Evolutionary conservation across 768 basidiomycete genomes (phyloP).

Genomic region (Tephrocybe sp.): DNA sequence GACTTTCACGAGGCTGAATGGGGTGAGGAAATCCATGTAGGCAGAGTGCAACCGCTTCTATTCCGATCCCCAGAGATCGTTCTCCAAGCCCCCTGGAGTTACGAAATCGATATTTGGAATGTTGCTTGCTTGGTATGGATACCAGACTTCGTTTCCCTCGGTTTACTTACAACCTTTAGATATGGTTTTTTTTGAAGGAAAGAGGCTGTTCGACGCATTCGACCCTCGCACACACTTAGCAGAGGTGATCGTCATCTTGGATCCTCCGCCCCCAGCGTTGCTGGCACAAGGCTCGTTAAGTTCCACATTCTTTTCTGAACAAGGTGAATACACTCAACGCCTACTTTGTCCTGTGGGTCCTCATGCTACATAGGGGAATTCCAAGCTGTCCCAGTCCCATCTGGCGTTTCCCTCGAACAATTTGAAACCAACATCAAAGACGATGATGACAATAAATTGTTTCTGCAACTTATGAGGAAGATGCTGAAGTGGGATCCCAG

Average conservation of each 20-base stretch:
- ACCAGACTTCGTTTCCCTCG: not conserved
- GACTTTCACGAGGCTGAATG: slow-evolving; percentile 23
- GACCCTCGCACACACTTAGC: not conserved
- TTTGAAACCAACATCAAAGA: no score
- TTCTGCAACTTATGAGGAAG: no score
- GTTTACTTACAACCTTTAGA: not conserved
- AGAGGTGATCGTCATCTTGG: slow-evolving; percentile 2
- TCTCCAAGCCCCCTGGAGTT: slow-evolving; percentile 23
- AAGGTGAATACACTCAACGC: not conserved
- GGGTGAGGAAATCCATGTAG: slow-evolving; percentile 7
- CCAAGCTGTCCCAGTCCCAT: no score
- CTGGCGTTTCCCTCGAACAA: no score
- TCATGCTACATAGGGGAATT: no score
- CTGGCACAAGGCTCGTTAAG: not conserved
- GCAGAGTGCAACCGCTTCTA: slow-evolving; percentile 21
- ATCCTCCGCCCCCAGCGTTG: slow-evolving; percentile 6
- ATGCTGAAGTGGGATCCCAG: no score
- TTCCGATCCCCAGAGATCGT: slow-evolving; percentile 32
- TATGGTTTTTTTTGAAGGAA: slow-evolving; percentile 8
- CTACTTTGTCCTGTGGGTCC: no score
- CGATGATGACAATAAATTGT: no score
- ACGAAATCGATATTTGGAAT: slow-evolving; percentile 31
- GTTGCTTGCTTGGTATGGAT: slow-evolving; percentile 25
- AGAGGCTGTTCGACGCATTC: not conserved
- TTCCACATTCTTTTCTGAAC: not conserved